phyloP scores from a whole-genome alignment of 1,284 basidiomycete species.

The Trichosporon sp. region DNA sequence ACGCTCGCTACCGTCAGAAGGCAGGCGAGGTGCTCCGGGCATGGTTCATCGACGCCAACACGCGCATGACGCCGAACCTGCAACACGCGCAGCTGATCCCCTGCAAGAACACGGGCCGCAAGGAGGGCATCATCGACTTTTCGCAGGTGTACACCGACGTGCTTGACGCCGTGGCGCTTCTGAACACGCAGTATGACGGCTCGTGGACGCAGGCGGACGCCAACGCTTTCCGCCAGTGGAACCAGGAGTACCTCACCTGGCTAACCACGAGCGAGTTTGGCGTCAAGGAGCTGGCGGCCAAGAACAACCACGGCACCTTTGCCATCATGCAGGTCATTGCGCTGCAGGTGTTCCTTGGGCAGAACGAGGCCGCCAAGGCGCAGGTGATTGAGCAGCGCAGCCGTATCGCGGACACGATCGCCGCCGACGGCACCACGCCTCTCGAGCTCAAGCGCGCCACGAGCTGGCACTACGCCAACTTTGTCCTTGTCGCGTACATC shows the following conservation, averaged over 20 bases:
- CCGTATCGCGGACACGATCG: slow-evolving; percentile 6
- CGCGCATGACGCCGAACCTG: slow-evolving; percentile 13
- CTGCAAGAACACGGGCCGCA: slow-evolving; percentile 9
- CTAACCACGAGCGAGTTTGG: slow-evolving; percentile 10
- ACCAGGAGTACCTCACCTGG: slow-evolving; percentile 9
- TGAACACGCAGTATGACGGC: slow-evolving; percentile 3
- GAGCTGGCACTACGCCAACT: slow-evolving; percentile 11
- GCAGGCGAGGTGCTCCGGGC: slow-evolving; percentile 1
- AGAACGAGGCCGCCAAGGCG: neutral
- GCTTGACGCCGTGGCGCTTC: slow-evolving; percentile 9
- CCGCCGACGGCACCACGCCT: slow-evolving; percentile 7
- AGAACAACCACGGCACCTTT: slow-evolving; percentile 16
- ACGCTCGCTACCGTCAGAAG: slow-evolving; percentile 7
- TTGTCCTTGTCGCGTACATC: slow-evolving; percentile 11
- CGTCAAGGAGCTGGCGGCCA: slow-evolving; percentile 8
- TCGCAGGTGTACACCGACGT: slow-evolving; percentile 15
- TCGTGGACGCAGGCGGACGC: slow-evolving; percentile 1
- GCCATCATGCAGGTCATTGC: slow-evolving; percentile 11
- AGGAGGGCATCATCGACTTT: slow-evolving; percentile 17
- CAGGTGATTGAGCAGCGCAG: neutral
- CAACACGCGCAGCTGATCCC: slow-evolving; percentile 15
- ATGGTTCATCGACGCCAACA: slow-evolving; percentile 8
- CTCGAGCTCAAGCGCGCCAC: slow-evolving; percentile 9
- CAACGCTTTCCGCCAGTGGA: slow-evolving; percentile 9
- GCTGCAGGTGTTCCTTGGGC: slow-evolving; percentile 4